Evolutionary conservation across 2,329 filamentous ascomycete genomes (phyloP).

Genomic region (Phyllosticta capitalensis): DNA sequence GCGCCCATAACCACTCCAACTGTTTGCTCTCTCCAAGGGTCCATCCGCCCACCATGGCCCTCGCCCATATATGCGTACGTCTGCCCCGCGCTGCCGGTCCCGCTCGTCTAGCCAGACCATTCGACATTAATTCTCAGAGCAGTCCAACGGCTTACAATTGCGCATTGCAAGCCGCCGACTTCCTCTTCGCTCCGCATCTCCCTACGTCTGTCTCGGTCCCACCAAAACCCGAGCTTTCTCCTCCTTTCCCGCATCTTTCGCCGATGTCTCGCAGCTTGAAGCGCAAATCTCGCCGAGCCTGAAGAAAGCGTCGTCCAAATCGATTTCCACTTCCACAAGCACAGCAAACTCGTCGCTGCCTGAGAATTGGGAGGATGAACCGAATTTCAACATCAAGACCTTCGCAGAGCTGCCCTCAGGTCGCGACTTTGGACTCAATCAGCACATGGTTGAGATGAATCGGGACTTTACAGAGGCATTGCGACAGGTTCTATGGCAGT

Average conservation of each 20-base stretch:
- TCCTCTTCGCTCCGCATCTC: neutral
- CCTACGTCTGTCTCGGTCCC: neutral
- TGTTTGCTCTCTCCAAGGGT: too few relatives aligned
- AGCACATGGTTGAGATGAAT: constrained; percentile 84
- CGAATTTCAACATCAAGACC: constrained; percentile 59
- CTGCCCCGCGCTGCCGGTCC: neutral
- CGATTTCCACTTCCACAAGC: constrained; percentile 3
- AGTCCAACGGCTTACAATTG: constrained; percentile 20
- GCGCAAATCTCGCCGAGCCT: constrained; percentile 14
- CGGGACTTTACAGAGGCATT: constrained; percentile 89
- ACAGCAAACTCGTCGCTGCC: constrained; percentile 25
- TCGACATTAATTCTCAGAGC: constrained; percentile 5
- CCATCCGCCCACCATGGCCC: constrained; percentile 8
- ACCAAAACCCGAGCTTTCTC: constrained; percentile 1
- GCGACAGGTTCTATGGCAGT: constrained; percentile 80
- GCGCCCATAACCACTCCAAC: constrained; percentile 6
- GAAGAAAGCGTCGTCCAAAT: neutral
- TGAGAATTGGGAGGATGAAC: constrained; percentile 65
- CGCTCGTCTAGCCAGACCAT: neutral
- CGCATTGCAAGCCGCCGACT: constrained; percentile 19
- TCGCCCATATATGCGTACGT: constrained; percentile 12
- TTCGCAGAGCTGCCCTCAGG: constrained; percentile 65
- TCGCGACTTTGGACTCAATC: constrained; percentile 82
- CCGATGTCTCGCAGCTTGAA: neutral
- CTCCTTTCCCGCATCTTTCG: neutral